phyloP scores from a whole-genome alignment of 2,329 filamentous ascomycete species.

The Colletotrichum coccodes region DNA sequence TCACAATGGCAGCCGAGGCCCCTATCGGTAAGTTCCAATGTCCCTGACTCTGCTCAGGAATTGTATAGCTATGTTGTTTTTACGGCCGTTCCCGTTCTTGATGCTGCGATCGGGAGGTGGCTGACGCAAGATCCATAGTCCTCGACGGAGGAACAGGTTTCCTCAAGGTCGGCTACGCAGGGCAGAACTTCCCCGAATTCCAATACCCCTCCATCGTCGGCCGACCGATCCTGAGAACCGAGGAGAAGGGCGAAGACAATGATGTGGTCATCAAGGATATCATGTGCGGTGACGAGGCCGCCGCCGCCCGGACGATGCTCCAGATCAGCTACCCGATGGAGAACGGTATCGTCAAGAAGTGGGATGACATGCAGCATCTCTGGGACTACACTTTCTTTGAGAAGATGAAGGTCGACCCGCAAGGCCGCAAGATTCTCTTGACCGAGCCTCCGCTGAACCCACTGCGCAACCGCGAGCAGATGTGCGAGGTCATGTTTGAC shows the following conservation, averaged over 20 bases:
- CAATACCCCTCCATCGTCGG: conserved; percentile 99
- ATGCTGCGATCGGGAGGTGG: conserved; percentile 22
- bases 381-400: conserved; percentile 99
- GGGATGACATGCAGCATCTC: conserved; percentile 99
- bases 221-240: conserved; percentile 94
- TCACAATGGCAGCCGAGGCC: conserved; percentile 63
- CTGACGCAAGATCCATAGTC: conserved; percentile 64
- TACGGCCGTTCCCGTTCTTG: not conserved
- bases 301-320: conserved; percentile 94
- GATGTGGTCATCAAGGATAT: conserved; percentile 89
- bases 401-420: conserved; percentile 93
- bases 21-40: conserved; percentile 61
- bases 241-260: conserved; percentile 74
- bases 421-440: conserved; percentile 94
- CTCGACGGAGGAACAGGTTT: conserved; percentile 99
- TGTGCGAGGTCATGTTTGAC: conserved; percentile 99
- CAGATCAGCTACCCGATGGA: conserved; percentile 99
- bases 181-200: conserved; percentile 99
- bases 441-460: conserved; percentile 99
- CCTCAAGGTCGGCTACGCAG: conserved; percentile 99
- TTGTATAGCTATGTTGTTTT: not conserved
- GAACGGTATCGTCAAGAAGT: conserved; percentile 99
- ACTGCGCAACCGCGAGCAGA: conserved; percentile 94
- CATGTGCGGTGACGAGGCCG: conserved; percentile 99
- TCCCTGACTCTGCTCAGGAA: not conserved